Base-by-base conservation (phyloP, 345 rosid genomes). In the Bruguiera sexangula region DNA sequence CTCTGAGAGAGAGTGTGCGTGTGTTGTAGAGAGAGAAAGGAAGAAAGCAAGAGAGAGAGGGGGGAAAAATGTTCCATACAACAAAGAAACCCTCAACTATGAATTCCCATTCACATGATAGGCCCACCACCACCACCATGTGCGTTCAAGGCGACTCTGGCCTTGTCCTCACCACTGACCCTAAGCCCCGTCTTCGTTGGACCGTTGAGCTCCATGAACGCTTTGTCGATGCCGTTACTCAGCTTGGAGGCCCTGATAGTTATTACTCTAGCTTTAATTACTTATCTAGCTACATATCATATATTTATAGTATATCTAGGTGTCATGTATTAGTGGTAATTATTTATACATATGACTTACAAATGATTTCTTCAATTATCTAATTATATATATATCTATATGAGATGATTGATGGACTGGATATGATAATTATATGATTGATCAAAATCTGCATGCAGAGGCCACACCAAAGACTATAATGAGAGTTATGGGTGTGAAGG, bases 401-500 rank as follows among this genome's bases (percentile, higher is more conserved):
- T 24, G 24, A 4, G 37, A 34, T 34, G 5, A 34, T 34, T 34
- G 37, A 34, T 34, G 37, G 54, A 43, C 56, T 20, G 34, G 21
- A 31, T 16, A n/a, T 53, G 50, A 31, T 22, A 2, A 10, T 58
- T 20, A 22, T 20, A 22, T 34, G 30, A 62, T 50, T 48, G 48
- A 0, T 16, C 2, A 36, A 8, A 22, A 8, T 54, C 13, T 29
- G 34, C 65, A 68, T 67, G 63, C 75, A 92, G 98, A 90, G 84
- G 98, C 98, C 24, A 90, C 98, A 16, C 98, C 98, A 27, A 93
- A 93, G 85, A 86, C 96, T n/a, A 93, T 93, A 76, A 88, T 88
- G 98, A 90, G 96, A 72, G 94, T 87, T 64, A 93, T 93, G 98
- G 95, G 95, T 69, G 98, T 93, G 75, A 93, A 93, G 89, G 98